phyloP scores from a whole-genome alignment of 2,329 filamentous ascomycete genomes.

The Mollisiaceae sp. region DNA sequence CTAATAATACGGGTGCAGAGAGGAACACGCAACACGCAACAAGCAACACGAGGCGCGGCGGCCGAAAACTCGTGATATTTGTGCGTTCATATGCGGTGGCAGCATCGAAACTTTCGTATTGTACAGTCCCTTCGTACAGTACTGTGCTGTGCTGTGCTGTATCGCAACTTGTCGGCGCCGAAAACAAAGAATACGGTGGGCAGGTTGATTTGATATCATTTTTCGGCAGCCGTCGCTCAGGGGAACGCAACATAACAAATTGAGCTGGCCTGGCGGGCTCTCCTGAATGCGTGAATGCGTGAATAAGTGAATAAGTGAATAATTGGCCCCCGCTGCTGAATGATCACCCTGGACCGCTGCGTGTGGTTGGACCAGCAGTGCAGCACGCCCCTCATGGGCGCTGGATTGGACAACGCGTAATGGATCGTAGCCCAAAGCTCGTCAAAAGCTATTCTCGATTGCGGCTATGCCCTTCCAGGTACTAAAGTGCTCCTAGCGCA shows the following conservation, averaged over 20 bases:
- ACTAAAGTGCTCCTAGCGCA: background rate
- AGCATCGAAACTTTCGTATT: background rate
- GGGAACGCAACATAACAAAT: background rate
- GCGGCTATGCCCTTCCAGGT: background rate
- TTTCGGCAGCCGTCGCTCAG: background rate
- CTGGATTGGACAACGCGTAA: background rate
- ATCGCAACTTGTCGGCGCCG: too few species aligned
- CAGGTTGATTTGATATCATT: background rate
- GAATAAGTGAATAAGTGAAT: background rate
- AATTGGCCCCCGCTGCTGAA: background rate
- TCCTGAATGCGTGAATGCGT: background rate
- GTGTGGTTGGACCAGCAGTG: background rate
- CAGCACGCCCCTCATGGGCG: background rate
- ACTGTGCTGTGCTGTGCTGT: background rate
- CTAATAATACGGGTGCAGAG: background rate
- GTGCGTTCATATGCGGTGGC: too few species aligned
- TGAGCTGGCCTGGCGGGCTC: too few species aligned
- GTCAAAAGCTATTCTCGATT: background rate
- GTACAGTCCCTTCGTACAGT: background rate
- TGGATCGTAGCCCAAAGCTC: background rate
- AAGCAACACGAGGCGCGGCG: constrained; percentile 4
- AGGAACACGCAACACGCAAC: background rate
- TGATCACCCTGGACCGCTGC: background rate
- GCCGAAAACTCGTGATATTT: background rate
- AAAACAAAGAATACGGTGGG: background rate